phyloP scores from a whole-genome alignment of 1,284 basidiomycete species.

The Porodaedalea pini region DNA sequence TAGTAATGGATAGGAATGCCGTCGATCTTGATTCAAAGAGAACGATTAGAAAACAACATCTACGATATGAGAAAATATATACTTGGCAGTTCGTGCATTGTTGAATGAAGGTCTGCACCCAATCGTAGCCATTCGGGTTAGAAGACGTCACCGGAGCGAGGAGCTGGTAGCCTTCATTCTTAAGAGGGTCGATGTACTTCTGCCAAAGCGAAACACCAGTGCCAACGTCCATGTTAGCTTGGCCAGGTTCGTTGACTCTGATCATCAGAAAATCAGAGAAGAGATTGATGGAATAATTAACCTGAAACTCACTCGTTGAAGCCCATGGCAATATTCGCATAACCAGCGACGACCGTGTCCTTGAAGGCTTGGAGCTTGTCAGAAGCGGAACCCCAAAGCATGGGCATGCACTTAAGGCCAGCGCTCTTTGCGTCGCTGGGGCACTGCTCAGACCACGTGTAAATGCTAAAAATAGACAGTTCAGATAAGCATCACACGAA shows the following conservation, averaged over 20 bases:
- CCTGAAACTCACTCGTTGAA: slow-evolving; percentile 62
- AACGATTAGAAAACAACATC: slow-evolving; percentile 25
- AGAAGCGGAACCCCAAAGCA: slow-evolving; percentile 62
- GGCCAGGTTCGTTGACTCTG: slow-evolving; percentile 57
- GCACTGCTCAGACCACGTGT: slow-evolving; percentile 52
- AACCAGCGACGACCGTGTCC: slow-evolving; percentile 42
- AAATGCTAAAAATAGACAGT: slow-evolving; percentile 42
- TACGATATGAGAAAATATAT: slow-evolving; percentile 30
- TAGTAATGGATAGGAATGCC: slow-evolving; percentile 59
- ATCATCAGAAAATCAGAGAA: neutral
- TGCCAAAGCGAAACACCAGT: slow-evolving; percentile 56
- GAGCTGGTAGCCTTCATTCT: slow-evolving; percentile 51
- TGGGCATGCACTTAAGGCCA: slow-evolving; percentile 54
- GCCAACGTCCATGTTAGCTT: slow-evolving; percentile 58
- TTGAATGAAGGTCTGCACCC: slow-evolving; percentile 59
- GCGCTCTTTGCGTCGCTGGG: slow-evolving; percentile 36
- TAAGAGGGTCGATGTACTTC: slow-evolving; percentile 58
- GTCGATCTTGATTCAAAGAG: slow-evolving; percentile 40
- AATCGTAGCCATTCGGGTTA: slow-evolving; percentile 52
- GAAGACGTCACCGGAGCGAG: slow-evolving; percentile 68
- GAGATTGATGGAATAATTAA: neutral
- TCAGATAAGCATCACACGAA: neutral
- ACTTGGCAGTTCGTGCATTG: slow-evolving; percentile 53
- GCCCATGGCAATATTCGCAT: slow-evolving; percentile 54
- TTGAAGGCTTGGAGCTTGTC: slow-evolving; percentile 44